Conservation (phyloP, 257 asterid species). For the Solanum bukasovii region DNA sequence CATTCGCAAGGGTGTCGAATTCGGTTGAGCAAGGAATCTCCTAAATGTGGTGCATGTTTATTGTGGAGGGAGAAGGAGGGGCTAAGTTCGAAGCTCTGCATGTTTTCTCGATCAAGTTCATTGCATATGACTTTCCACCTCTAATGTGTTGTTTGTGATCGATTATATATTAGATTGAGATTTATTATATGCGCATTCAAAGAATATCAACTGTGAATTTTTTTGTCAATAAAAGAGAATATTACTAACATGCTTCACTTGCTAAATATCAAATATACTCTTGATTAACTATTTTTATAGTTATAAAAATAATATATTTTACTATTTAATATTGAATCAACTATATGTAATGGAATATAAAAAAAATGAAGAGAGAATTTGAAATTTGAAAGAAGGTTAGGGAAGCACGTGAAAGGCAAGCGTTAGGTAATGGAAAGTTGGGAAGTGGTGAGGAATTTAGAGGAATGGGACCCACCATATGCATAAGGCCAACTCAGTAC, state of each 20-base stretch:
- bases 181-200: too few relatives aligned
- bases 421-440: background rate
- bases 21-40: too few relatives aligned
- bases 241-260: too few relatives aligned
- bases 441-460: background rate
- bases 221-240: too few relatives aligned
- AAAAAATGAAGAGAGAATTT: background rate
- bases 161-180: background rate
- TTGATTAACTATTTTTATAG: background rate
- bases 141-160: background rate
- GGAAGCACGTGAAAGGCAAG: background rate
- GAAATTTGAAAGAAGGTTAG: background rate
- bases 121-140: too few relatives aligned
- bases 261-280: background rate
- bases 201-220: rapidly evolving
- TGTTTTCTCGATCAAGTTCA: too few relatives aligned
- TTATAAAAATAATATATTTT: too few relatives aligned
- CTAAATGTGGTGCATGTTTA: background rate
- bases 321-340: background rate
- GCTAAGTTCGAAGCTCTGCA: background rate
- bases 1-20: background rate
- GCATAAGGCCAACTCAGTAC: too few relatives aligned
- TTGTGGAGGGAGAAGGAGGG: background rate
- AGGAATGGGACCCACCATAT: background rate
- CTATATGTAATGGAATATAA: too few relatives aligned